Base-by-base conservation (phyloP, 2,329 filamentous ascomycete species). In the Fusarium anthophilum region DNA sequence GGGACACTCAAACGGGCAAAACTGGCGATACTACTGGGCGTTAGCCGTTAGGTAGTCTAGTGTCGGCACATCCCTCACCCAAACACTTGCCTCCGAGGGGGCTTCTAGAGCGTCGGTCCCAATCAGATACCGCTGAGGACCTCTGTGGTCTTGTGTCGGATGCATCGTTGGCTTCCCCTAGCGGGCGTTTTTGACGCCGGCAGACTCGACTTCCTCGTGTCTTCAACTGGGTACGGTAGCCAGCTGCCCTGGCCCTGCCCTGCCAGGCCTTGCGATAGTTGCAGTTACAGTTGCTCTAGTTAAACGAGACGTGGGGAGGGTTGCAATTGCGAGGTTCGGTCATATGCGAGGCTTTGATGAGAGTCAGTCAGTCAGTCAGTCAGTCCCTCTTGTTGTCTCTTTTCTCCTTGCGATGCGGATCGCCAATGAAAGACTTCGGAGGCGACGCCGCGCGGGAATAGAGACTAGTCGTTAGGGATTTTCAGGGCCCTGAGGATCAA, bases 101-200 rank as follows among this genome's bases (percentile, higher is more conserved):
- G 6, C 24, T 24, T 61, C 48, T 30, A 48, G 20, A 35, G n/a
- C 38, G 41, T 28, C 44, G n/a, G 45, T 47, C 37, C 58, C 71
- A 68, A 59, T 68, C 72, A 69, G 43, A 61, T 63, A 43, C n/a
- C 38, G 32, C 9, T 53, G 45, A 53, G 51, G 28, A 66, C 67
- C 55, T 57, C 15, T 62, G 26, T 71, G 67, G 62, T 47, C 32
- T 24, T 13, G 43, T 22, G 28, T 30, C 71, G 71, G 71, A 72
- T 74, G 71, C 55, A 59, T 70, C 48, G n/a, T 50, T 18, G 28
- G 22, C 50, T 66, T 61, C 72, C 72, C 72, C 72, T 74, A 75
- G 72, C 51, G 72, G 70, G 56, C 47, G 64, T n/a, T 7, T 45
- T 30, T 37, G 22, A 54, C 50, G 55, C 47, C 54, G 47, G 65